Evolutionary conservation across 2,329 filamentous ascomycete species (phyloP), one percentile per base, ranked within the genome.

Genomic region (Alternaria infectoria): DNA sequence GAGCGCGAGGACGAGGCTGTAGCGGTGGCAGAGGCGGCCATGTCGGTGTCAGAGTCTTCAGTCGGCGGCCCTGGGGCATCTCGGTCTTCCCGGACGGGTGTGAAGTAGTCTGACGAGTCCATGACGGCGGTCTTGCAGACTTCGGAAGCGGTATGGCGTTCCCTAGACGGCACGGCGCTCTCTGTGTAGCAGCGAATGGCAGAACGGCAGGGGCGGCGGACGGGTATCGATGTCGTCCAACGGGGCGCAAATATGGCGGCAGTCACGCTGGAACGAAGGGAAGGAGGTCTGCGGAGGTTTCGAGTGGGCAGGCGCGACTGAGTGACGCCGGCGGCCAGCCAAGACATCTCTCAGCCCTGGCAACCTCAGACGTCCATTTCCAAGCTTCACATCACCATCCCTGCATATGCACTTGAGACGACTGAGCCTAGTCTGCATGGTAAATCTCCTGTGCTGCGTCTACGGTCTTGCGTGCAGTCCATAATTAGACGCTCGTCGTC

Each of bases 31-130:
- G 77, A 76, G 32, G 73, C 73, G 57, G 73, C 73, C 75, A 79
- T 78, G 68, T 78, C 77, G 25, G 73, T 76, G 64, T 79, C 77
- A 10, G 74, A 76, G 63, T 80, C 77, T 30, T 70, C 68, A 54
- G 73, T 63, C 30, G 66, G 74, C 11, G 68, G 64, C 43, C 51
- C 68, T 6, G 70, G 64, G 28, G 68, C 66, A 56, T 68, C 67
- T 55, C 62, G 65, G 59, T 67, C 64, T 49, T 73, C 68, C 45
- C 67, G 67, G 57, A 71, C 68, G 11, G 65, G 61, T 45, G 57
- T 49, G 65, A 76, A 78, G 71, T 78, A 78, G 69, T 75, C 73
- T 61, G 76, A 74, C 57, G 74, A 74, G 54, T 77, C 74, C 76
- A 77, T 77, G 71, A 55, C 57, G 52, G 59, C 44, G 44, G 32